These are phyloP conservation scores for Boeremia exigua DNA, from an alignment of 2,329 filamentous ascomycete genomes.

Conservation along the genomic window DNA sequence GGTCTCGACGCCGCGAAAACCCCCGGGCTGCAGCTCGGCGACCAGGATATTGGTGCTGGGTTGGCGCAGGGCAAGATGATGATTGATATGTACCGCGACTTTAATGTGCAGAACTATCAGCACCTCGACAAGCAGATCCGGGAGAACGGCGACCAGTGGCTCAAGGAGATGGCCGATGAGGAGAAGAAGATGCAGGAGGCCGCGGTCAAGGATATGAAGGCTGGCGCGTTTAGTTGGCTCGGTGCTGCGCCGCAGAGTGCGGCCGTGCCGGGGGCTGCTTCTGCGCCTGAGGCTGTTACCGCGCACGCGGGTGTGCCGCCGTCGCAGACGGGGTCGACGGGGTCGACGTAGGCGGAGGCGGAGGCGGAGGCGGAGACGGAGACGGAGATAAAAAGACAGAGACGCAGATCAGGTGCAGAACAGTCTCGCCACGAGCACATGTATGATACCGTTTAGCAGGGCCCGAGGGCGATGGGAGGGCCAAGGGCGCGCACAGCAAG, in stretches of 20 bases:
- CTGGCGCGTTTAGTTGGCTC: constrained; percentile 41
- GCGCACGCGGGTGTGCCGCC: constrained; percentile 23
- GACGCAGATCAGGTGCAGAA: no score
- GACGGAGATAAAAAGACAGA: no score
- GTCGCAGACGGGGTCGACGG: constrained; percentile 7
- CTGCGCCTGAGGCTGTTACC: constrained; percentile 23
- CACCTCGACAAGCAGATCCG: constrained; percentile 87
- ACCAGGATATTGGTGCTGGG: constrained; percentile 71
- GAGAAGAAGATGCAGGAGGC: constrained; percentile 91
- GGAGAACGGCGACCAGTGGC: constrained; percentile 92
- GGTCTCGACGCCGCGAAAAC: constrained; percentile 73
- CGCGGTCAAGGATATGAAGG: constrained; percentile 90
- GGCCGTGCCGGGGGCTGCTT: constrained; percentile 24
- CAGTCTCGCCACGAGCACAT: no score
- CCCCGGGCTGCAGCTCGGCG: constrained; percentile 57
- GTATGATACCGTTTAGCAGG: no score
- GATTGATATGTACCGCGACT: constrained; percentile 90
- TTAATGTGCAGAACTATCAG: constrained; percentile 89
- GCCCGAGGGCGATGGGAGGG: no score
- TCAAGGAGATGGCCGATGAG: constrained; percentile 88
- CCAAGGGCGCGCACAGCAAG: no score
- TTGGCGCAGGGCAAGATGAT: constrained; percentile 95
- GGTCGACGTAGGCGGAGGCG: not conserved
- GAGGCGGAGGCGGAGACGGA: no score
- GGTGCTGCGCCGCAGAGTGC: constrained; percentile 24